Base-by-base conservation (phyloP, 2,329 filamentous ascomycete genomes). In the Blastomyces parvus region DNA sequence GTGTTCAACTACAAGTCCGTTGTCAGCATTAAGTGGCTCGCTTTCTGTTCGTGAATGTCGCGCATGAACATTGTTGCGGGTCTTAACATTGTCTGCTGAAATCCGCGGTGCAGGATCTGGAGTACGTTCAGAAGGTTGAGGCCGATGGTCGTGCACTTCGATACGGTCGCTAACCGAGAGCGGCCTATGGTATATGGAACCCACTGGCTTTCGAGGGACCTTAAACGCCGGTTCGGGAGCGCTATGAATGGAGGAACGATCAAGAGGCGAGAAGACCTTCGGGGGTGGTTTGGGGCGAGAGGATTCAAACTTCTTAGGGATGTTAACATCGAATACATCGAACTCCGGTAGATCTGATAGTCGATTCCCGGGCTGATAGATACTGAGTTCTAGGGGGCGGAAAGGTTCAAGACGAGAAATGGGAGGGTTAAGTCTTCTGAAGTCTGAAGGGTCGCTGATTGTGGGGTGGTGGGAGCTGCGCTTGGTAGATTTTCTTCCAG, bases 341-440 rank as follows among this genome's bases (percentile, higher is more conserved):
- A 81, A 81, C 30, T 71, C 71, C 25, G 79, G 79, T 38, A 81
- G 71, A 63, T 78, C 73, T 36, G 79, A 77, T 17, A 81, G 68
- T 63, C 73, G 72, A 67, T 79, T 77, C 48, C 74, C 74, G n/a
- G 76, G 73, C 61, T 73, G 68, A 67, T 80, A 75, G 61, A 81
- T 80, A 67, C 74, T 80, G 57, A 81, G 70, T 68, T 81, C 74
- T n/a, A 81, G 70, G 3, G 78, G 79, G 42, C 74, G 69, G 66
- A 76, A 80, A 17, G 66, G 65, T 25, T 66, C 66, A 27, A 61
- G 63, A 33, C 67, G 64, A 42, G 64, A 66, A 27, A 2, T 42
- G 14, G 61, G 59, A 44, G 69, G 69, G 50, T 71, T 69, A 19
- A 78, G 74, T 65, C 71, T 69, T 63, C 75, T 71, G 64, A 80